Percentiles rank a stretch among this genome's conserved stretches.
Evolutionary conservation across 768 basidiomycete species (phyloP).

Genomic region (Suillus subluteus): DNA sequence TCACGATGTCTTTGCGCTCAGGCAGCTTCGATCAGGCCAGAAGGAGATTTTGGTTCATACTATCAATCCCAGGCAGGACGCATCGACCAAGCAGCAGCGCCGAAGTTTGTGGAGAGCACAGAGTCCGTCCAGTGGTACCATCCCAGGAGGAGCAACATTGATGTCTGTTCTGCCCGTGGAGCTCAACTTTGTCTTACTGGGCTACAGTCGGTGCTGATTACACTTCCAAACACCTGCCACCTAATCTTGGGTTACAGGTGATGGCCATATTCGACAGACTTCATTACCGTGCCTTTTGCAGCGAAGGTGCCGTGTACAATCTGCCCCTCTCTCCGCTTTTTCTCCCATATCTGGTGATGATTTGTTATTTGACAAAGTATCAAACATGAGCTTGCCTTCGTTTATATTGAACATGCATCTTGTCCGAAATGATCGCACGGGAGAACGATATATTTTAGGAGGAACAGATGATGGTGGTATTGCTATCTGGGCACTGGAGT

Average conservation of each 20-base stretch:
- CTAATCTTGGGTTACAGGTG: constrained; percentile 39
- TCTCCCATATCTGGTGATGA: constrained; percentile 11
- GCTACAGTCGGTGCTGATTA: constrained; percentile 54
- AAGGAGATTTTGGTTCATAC: constrained; percentile 6
- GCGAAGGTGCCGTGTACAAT: not conserved
- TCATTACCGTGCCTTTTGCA: constrained; percentile 40
- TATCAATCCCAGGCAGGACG: not conserved
- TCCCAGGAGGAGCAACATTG: constrained; percentile 24
- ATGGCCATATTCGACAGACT: constrained; percentile 53
- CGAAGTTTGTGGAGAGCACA: constrained; percentile 6
- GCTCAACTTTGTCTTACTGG: constrained; percentile 59
- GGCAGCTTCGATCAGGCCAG: constrained; percentile 5
- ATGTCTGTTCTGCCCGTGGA: constrained; percentile 59
- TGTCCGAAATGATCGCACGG: constrained; percentile 59
- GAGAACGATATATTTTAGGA: constrained; percentile 67
- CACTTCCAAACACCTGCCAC: not conserved
- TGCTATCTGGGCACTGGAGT: constrained; percentile 74
- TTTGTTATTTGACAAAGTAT: constrained; percentile 39
- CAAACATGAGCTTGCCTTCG: constrained; percentile 51
- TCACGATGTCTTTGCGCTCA: not conserved
- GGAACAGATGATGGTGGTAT: constrained; percentile 82
- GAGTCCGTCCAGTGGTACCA: not conserved
- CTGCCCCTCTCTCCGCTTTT: not conserved
- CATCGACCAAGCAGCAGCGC: not conserved
- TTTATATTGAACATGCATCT: constrained; percentile 51